phyloP scores from a whole-genome alignment of 2,329 filamentous ascomycete genomes.

The Xylariaceae sp. region DNA sequence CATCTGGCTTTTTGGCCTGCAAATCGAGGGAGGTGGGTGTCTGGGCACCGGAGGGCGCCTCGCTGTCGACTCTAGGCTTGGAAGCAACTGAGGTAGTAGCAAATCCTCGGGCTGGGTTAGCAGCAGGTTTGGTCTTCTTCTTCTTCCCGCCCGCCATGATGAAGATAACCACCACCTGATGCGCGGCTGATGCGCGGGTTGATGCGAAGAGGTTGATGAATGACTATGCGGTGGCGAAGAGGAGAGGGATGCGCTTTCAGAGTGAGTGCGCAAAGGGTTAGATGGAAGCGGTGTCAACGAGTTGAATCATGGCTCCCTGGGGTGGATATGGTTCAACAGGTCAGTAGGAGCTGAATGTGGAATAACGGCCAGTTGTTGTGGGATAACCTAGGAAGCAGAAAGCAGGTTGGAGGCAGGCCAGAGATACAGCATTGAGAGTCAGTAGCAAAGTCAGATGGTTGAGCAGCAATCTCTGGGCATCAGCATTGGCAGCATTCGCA shows the following conservation, averaged over 20 bases:
- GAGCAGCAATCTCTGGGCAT: not conserved
- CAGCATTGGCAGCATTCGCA: not conserved
- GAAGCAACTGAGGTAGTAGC: constrained; percentile 91
- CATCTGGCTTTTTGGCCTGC: not conserved
- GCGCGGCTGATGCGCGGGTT: not conserved
- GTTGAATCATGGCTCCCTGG: too few relatives aligned
- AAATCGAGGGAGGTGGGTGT: constrained; percentile 4
- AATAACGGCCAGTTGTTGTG: not conserved
- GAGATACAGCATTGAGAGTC: too few relatives aligned
- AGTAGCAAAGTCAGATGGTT: too few relatives aligned
- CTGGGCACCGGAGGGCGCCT: constrained; percentile 12
- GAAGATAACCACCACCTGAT: not conserved
- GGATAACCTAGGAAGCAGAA: too few relatives aligned
- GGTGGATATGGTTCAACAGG: too few relatives aligned
- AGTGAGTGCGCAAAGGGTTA: not conserved
- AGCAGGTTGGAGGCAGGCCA: too few relatives aligned
- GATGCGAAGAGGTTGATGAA: not conserved
- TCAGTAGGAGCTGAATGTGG: not conserved
- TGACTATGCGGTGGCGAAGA: not conserved
- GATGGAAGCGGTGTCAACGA: too few relatives aligned
- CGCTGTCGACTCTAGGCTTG: constrained; percentile 65
- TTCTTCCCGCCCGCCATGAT: constrained; percentile 67
- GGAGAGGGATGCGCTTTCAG: not conserved
- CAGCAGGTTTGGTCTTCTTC: constrained; percentile 88
- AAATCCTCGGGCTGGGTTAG: constrained; percentile 88